Evolutionary conservation across 768 basidiomycete genomes (phyloP), one percentile per base, ranked within the genome.

Genomic region (Coprinopsis marcescibilis): DNA sequence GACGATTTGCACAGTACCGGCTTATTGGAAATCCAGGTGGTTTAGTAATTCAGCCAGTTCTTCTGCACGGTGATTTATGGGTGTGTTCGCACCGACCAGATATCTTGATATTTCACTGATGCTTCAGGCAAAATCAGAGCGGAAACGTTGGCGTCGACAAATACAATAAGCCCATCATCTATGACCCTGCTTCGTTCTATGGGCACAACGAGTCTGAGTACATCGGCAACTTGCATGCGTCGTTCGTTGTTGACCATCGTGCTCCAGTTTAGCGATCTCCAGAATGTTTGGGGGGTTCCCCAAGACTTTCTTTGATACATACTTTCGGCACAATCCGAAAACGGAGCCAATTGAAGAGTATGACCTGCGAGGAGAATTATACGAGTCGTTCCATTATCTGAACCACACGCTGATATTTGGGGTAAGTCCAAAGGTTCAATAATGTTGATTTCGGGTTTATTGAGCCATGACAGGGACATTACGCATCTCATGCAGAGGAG

Each of bases 201-300:
- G 88, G 88, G 2, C 88, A 89, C 55, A 82, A 82, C 50, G 88
- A 90, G 65, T 81, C 83, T 12, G 88, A 90, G 88, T 89, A 55
- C 64, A 78, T 62, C 24, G 14, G 19, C 40, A 30, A 46, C 17
- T 44, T 43, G 13, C 49, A 15, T 13, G 4, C 15, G 45, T 24
- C 36, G 30, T 43, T 33, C 7, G 14, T 19, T 32, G 10, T 40
- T 40, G 6, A 19, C 11, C 8, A 36, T 17, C 35, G 15, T 36
- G 13, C 15, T 24, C 19, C 30, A 49, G 87, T 52, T 73, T 90
- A 33, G 80, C 83, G 1, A 87, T 89, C 35, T 79, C 79, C n/a
- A 71, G 82, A 33, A 85, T 89, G 20, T 90, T 90, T 53, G 86
- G 87, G 2, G 87, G 88, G 3, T 78, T 89, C 50, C 78, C 85